Percentiles rank a stretch among this genome's conserved stretches.
These are phyloP conservation scores for Nemania abortiva DNA, from an alignment of 2,329 filamentous ascomycete species.

Conservation along the genomic window DNA sequence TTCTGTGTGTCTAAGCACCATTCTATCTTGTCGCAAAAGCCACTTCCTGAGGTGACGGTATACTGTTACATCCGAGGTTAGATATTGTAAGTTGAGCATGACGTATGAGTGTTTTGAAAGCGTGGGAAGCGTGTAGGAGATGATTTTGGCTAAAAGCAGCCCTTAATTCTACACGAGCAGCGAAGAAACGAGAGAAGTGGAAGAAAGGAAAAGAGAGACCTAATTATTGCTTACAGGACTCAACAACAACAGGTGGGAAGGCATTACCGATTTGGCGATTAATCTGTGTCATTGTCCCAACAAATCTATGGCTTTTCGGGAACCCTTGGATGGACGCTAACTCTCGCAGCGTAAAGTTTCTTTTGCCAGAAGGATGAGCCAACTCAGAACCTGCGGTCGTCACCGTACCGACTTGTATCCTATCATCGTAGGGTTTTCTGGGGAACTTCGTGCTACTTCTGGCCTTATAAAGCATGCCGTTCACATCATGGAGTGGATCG, in stretches of 20 bases:
- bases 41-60: constrained; percentile 60
- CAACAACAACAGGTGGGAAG: constrained; percentile 71
- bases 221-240: constrained; percentile 42
- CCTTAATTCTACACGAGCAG: too few relatives aligned
- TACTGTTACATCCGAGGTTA: constrained; percentile 41
- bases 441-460: constrained; percentile 43
- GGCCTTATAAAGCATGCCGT: constrained; percentile 26
- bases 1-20: constrained; percentile 1
- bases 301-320: constrained; percentile 68
- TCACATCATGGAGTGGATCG: constrained; percentile 55
- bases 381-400: constrained; percentile 71
- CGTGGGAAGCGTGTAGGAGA: background rate
- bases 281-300: constrained; percentile 52
- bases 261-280: constrained; percentile 81
- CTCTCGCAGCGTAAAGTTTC: constrained; percentile 74
- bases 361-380: constrained; percentile 71
- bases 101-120: background rate
- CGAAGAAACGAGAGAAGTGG: background rate
- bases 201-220: background rate
- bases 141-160: too few relatives aligned
- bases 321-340: constrained; percentile 77
- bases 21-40: constrained; percentile 43
- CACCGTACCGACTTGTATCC: constrained; percentile 66
- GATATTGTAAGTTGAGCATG: background rate
- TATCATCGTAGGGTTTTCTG: constrained; percentile 57